Base-by-base conservation (phyloP, 225 moss, liverwort and hornwort species). In the Rhytidiadelphus loreus region DNA sequence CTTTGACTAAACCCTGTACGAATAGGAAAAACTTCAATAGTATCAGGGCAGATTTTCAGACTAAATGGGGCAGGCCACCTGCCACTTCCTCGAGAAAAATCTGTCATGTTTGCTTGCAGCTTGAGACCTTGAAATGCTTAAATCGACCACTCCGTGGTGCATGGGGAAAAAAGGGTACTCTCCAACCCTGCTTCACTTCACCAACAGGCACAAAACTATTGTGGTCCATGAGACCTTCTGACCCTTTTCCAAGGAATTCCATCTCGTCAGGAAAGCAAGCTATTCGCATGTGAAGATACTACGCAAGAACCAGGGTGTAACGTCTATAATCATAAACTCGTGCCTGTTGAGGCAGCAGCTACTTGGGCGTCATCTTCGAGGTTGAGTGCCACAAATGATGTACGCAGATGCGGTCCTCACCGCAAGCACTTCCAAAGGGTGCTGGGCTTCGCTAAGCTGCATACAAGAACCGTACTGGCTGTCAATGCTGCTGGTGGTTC, bases 361-460 rank as follows among this genome's bases (percentile, higher is more conserved):
- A 86, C 59, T 61, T 83, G 70, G 69, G 53, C 84, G 88, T 81
- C 79, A 77, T 60, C 84, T 86, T 90, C 82, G 88, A 90, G 72
- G 83, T 66, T 75, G 57, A 77, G 30, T 58, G 35, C 52, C 33
- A 70, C 82, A 82, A 81, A 65, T 79, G 85, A 82, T 87, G 89
- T 57, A 76, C 48, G 69, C 85, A 87, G 59, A 78, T 84, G 87
- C 90, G 84, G 35, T 90, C 82, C 82, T 91, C 87, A 91, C 85
- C 87, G 87, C 90, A 78, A 91, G 82, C 85, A 87, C 89, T 82
- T 85, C 50, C 89, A 70, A 75, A 66, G 37, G 56, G 79, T 87
- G 87, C 90, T 90, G 92, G 92, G 88, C 60, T 65, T 87, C 81
- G 79, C 87, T 84, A 55, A 87, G 87, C 87, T 81, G 81, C 87